These are phyloP conservation scores for Cladosporium sp. DNA, from an alignment of 2,329 filamentous ascomycete species.

Conservation along the genomic window DNA sequence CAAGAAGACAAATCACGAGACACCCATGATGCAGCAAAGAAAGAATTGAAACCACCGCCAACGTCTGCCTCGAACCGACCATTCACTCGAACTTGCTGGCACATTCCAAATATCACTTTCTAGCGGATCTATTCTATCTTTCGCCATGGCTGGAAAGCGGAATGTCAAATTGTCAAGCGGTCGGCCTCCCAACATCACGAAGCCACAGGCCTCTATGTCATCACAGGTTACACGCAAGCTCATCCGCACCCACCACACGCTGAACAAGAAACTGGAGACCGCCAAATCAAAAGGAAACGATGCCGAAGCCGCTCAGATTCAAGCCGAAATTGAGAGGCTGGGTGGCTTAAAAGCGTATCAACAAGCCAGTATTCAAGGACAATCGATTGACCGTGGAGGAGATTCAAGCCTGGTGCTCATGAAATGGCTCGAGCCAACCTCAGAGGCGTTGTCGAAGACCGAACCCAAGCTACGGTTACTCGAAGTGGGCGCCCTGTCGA, in stretches of 20 bases:
- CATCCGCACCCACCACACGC: slow-evolving; percentile 60
- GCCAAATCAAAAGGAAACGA: slow-evolving; percentile 49
- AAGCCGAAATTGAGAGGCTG: slow-evolving; percentile 53
- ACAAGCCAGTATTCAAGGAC: slow-evolving; percentile 62
- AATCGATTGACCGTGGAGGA: slow-evolving; percentile 61
- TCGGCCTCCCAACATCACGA: slow-evolving; percentile 46
- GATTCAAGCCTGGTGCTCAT: slow-evolving; percentile 62
- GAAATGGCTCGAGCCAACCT: slow-evolving; percentile 52
- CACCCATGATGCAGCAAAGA: neutral
- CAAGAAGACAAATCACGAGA: neutral
- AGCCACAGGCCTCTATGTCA: slow-evolving; percentile 47
- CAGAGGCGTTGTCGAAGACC: neutral
- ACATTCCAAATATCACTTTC: neutral
- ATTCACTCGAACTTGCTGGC: neutral
- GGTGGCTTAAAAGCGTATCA: slow-evolving; percentile 63
- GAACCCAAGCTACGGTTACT: slow-evolving; percentile 61
- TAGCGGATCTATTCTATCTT: neutral
- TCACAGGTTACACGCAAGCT: slow-evolving; percentile 59
- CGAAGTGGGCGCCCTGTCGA: slow-evolving; percentile 86
- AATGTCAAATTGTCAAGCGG: slow-evolving; percentile 42
- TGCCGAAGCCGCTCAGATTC: slow-evolving; percentile 44
- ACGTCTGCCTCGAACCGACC: neutral
- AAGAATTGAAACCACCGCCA: neutral
- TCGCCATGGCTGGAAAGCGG: slow-evolving; percentile 6
- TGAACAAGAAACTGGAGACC: slow-evolving; percentile 57